Evolutionary conservation across 257 asterid species (phyloP).

Genomic region (Osmanthus fragrans): DNA sequence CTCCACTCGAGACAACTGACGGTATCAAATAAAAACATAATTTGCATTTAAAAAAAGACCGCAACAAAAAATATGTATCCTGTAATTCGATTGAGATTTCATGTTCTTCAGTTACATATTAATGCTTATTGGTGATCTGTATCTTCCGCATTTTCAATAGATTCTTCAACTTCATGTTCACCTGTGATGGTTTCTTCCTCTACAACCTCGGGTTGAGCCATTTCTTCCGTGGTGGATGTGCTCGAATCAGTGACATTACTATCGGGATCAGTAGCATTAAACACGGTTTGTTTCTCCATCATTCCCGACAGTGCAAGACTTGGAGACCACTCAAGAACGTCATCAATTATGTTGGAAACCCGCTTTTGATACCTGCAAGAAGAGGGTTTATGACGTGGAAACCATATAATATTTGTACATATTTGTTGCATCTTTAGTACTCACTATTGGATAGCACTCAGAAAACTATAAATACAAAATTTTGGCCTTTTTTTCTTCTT

Average conservation of each 20-base stretch:
- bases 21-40: constrained; percentile 5
- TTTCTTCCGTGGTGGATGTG: constrained; percentile 31
- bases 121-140: constrained; percentile 29
- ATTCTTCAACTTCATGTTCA: constrained; percentile 46
- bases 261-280: constrained; percentile 52
- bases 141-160: constrained; percentile 29
- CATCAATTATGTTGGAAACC: constrained; percentile 93
- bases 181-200: constrained; percentile 38
- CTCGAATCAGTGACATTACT: constrained; percentile 46
- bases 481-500: not conserved
- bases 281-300: constrained; percentile 75
- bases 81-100: constrained; percentile 22
- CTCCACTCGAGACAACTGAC: constrained; percentile 29
- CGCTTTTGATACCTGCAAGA: constrained; percentile 87
- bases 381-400: not conserved
- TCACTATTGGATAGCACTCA: not conserved
- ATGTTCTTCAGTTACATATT: constrained; percentile 29
- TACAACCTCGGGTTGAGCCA: constrained; percentile 26
- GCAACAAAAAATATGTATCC: constrained; percentile 13
- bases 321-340: constrained; percentile 97
- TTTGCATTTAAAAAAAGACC: constrained; percentile 12
- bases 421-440: not conserved
- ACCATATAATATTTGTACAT: not conserved
- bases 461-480: not conserved
- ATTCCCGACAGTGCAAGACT: constrained; percentile 91